Conservation (phyloP, 2,329 filamentous ascomycete species). For the Fusarium camptoceras region DNA sequence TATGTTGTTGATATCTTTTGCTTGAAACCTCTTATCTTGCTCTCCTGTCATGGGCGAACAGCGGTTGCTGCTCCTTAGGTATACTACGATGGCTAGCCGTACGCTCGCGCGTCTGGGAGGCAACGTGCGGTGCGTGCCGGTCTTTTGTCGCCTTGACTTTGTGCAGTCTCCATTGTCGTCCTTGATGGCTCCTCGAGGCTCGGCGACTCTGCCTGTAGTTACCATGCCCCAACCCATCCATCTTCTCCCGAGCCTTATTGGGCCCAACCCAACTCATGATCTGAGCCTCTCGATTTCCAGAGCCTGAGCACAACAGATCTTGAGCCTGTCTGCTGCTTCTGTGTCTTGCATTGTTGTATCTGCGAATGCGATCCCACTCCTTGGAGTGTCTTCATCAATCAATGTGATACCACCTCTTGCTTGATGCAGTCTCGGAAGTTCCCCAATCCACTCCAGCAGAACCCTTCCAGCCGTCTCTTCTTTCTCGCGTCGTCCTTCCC, state of each 20-base stretch:
- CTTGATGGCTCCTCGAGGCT: constrained; percentile 28
- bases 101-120: constrained; percentile 39
- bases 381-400: constrained; percentile 50
- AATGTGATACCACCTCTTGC: constrained; percentile 52
- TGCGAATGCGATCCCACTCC: constrained; percentile 44
- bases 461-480: constrained; percentile 45
- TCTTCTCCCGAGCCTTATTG: constrained; percentile 31
- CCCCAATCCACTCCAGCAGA: constrained; percentile 49
- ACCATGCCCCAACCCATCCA: constrained; percentile 31
- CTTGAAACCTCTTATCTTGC: constrained; percentile 22
- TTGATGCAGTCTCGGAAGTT: constrained; percentile 50
- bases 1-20: constrained; percentile 45
- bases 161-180: constrained; percentile 22
- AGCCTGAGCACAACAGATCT: constrained; percentile 35
- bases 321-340: constrained; percentile 31
- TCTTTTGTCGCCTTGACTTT: constrained; percentile 21
- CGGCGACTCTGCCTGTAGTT: constrained; percentile 35
- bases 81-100: constrained; percentile 13
- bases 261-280: constrained; percentile 39
- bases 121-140: constrained; percentile 35
- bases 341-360: constrained; percentile 38
- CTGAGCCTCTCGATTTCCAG: constrained; percentile 30
- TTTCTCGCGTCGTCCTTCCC: constrained; percentile 50
- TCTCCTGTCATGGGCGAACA: neutral
- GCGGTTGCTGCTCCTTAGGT: constrained; percentile 10